phyloP scores from a whole-genome alignment of 2,329 filamentous ascomycete genomes.

The Ophiostoma australiae region DNA sequence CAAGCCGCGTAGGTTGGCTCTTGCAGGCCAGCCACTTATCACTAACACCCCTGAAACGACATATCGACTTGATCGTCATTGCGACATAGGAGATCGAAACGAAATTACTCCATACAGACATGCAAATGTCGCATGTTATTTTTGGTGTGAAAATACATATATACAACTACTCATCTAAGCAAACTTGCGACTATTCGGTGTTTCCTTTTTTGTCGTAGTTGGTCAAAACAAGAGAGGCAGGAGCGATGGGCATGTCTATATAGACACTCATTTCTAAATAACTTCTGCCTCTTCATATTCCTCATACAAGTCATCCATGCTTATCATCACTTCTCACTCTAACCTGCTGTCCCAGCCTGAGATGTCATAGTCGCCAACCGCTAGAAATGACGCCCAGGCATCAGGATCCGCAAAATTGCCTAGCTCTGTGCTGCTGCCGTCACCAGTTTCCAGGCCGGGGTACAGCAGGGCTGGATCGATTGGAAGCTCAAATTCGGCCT shows the following conservation, averaged over 20 bases:
- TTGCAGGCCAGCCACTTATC: not conserved
- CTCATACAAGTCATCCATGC: not conserved
- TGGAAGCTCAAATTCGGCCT: not conserved
- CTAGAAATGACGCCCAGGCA: not conserved
- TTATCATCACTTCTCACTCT: not conserved
- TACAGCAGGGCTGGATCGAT: not conserved
- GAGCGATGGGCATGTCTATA: not conserved
- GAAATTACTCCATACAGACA: not conserved
- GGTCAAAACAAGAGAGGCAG: not conserved
- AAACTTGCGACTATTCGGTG: not conserved
- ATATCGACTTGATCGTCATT: not conserved
- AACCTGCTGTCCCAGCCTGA: not conserved
- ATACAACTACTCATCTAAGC: not conserved
- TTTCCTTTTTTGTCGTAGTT: not conserved
- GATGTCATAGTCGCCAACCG: not conserved
- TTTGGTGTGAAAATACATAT: not conserved
- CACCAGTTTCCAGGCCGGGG: not conserved
- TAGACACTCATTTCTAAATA: not conserved
- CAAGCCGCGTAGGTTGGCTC: not conserved
- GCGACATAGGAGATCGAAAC: not conserved
- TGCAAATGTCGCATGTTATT: not conserved
- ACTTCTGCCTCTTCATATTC: not conserved
- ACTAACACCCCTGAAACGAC: slow-evolving; percentile 8
- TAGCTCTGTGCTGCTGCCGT: not conserved
- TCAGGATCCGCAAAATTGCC: not conserved